Conservation (phyloP, 306 rosid species). For the Lathyrus oleraceus region DNA sequence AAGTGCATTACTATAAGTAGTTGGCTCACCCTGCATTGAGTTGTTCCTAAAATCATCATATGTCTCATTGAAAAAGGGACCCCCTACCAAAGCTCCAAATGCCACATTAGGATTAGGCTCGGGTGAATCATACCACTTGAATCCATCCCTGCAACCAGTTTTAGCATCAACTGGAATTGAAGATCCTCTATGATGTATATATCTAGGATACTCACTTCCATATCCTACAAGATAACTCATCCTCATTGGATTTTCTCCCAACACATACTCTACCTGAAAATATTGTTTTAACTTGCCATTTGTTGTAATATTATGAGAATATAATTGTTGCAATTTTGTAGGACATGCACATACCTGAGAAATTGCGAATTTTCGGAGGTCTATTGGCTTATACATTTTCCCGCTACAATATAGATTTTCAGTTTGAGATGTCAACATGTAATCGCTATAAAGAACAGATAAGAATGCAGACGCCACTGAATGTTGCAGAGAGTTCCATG, state of each 20-base stretch:
- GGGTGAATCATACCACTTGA: constrained; percentile 53
- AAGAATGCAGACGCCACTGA: constrained; percentile 71
- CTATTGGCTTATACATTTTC: constrained; percentile 45
- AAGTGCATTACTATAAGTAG: constrained; percentile 60
- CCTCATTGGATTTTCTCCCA: constrained; percentile 56
- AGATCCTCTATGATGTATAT: constrained; percentile 69
- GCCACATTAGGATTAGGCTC: constrained; percentile 62
- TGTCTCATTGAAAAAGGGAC: constrained; percentile 65
- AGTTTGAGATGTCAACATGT: constrained; percentile 59
- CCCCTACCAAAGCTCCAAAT: constrained; percentile 71
- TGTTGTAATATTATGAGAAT: background rate
- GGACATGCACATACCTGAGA: constrained; percentile 51
- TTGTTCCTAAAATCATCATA: constrained; percentile 58
- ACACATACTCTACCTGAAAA: constrained; percentile 60
- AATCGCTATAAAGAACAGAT: constrained; percentile 65
- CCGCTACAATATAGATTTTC: constrained; percentile 56
- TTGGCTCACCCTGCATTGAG: constrained; percentile 66
- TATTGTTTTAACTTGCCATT: no score
- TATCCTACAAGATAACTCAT: constrained; percentile 72
- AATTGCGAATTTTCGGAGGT: constrained; percentile 62
- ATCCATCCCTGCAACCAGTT: constrained; percentile 64
- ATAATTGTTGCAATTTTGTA: background rate
- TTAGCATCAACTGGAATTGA: constrained; percentile 61
- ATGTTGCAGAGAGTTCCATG: constrained; percentile 59
- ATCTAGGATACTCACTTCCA: constrained; percentile 54